A percentile compares a stretch with the other conserved stretches of the same genome.
Evolutionary conservation across 148 eudicot species (phyloP).

Genomic region (Chenopodium suecicum): DNA sequence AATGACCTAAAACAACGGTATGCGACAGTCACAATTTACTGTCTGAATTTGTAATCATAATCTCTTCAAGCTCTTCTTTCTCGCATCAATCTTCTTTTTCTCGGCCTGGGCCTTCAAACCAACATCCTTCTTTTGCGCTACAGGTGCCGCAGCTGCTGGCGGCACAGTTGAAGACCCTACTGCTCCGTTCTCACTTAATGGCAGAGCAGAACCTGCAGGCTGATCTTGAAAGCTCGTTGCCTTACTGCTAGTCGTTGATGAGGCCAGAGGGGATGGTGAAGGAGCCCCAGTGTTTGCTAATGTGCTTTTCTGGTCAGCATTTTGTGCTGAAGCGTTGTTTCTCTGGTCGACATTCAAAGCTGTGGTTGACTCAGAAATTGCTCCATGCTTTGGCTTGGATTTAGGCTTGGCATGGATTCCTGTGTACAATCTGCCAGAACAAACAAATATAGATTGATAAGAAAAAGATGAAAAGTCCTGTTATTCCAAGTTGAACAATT

Average conservation of each 20-base stretch:
- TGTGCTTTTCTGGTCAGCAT: conserved; percentile 48
- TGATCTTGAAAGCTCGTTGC: conserved; percentile 47
- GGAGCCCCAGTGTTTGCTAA: conserved; percentile 32
- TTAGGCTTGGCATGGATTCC: conserved; percentile 93
- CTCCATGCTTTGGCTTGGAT: conserved; percentile 66
- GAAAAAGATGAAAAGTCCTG: not conserved
- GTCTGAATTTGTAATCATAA: not conserved
- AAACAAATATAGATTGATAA: not conserved
- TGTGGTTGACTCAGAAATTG: conserved; percentile 70
- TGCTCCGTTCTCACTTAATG: conserved; percentile 42
- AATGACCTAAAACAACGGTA: not conserved
- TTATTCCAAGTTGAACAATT: no score
- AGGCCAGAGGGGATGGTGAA: conserved; percentile 38
- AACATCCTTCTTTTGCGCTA: conserved; percentile 51
- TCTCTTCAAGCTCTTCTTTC: conserved; percentile 88
- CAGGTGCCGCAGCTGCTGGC: conserved; percentile 23
- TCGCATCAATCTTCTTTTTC: conserved; percentile 84
- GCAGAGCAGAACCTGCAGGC: conserved; percentile 20
- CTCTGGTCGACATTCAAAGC: conserved; percentile 70
- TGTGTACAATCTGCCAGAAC: conserved; percentile 67
- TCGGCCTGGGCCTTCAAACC: conserved; percentile 55
- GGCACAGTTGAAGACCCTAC: conserved; percentile 34
- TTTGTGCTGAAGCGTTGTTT: conserved; percentile 48
- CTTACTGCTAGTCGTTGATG: conserved; percentile 41
- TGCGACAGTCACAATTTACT: not conserved